Base-by-base conservation (phyloP, 2,329 filamentous ascomycete species). In the Pseudogymnoascus sp. region DNA sequence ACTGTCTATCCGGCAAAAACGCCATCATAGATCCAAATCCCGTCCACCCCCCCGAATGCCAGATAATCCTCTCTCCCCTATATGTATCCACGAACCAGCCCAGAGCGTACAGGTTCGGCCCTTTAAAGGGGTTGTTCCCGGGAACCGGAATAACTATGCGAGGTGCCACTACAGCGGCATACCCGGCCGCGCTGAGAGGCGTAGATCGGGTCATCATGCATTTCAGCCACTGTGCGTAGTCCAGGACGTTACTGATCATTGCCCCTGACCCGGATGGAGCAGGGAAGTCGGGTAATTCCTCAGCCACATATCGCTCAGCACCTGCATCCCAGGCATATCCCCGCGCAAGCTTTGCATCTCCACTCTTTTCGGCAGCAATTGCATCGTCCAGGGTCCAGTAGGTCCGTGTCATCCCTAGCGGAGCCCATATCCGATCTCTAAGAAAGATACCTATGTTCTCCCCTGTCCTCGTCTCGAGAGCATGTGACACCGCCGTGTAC, bases 191-290 rank as follows among this genome's bases (percentile, higher is more conserved):
- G 6, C 74, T 71, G 29, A 80, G 66, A 1, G 76, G 74, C 12
- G 69, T 70, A 2, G 71, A 69, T 37, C 67, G 69, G n/a, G 74
- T 68, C 23, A 85, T 70, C 23, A 83, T 71, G 19, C 77, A 79
- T 26, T 73, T 72, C 2, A 83, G 66, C 82, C 82, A 86, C 66
- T 76, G 78, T 1, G 75, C 69, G 67, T 81, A 83, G 70, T 84
- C 81, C 6, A 73, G 61, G 1, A 79, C 79, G 55, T 75, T 80
- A 21, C 77, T 79, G 21, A 83, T 72, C 21, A 80, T 73, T 14
- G 72, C 74, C 0, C 80, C 80, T 0, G 78, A 78, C 0, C 78
- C 80, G 52, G 74, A 73, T 4, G 69, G 72, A 41, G 70, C 70
- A 2, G 71, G 68, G 1, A 69, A 66, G 3, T 76, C 68, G 12